phyloP scores from a whole-genome alignment of 352 stramenopile genomes.

The Globisporangium echinulatum region DNA sequence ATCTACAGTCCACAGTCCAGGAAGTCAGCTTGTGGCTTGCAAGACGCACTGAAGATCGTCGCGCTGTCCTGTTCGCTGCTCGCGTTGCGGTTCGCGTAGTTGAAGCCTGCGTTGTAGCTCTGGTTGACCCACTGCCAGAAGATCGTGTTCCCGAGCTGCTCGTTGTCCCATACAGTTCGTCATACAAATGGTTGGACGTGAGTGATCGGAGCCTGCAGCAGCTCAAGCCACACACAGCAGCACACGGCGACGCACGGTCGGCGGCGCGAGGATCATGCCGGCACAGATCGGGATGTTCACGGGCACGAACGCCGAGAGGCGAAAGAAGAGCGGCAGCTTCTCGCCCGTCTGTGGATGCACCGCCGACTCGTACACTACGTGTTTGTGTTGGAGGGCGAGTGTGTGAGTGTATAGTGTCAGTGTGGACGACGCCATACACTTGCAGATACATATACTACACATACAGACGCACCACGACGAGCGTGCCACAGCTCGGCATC shows the following conservation, averaged over 20 bases:
- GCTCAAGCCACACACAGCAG: no score
- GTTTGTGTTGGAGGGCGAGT: not conserved
- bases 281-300: conserved; percentile 86
- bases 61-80: conserved; percentile 71
- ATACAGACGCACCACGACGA: conserved; percentile 33
- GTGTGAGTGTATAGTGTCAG: not conserved
- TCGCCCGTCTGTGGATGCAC: conserved; percentile 83
- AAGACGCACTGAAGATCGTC: conserved; percentile 63
- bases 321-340: conserved; percentile 53
- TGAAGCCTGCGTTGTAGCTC: conserved; percentile 86
- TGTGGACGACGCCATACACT: no score
- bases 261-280: conserved; percentile 75
- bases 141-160: conserved; percentile 64
- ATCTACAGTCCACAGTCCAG: no score
- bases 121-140: conserved; percentile 90
- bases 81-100: conserved; percentile 86
- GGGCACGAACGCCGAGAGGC: conserved; percentile 79
- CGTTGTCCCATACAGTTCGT: no score
- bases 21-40: no score
- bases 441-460: not conserved
- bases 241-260: conserved; percentile 35
- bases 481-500: conserved; percentile 77
- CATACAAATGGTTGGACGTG: no score
- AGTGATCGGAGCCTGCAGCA: no score
- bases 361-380: conserved; percentile 63